Evolutionary conservation across 1,139 yeast genomes (phyloP), one percentile per base, ranked within the genome.

Genomic region (Debaryomyces nepalensis): DNA sequence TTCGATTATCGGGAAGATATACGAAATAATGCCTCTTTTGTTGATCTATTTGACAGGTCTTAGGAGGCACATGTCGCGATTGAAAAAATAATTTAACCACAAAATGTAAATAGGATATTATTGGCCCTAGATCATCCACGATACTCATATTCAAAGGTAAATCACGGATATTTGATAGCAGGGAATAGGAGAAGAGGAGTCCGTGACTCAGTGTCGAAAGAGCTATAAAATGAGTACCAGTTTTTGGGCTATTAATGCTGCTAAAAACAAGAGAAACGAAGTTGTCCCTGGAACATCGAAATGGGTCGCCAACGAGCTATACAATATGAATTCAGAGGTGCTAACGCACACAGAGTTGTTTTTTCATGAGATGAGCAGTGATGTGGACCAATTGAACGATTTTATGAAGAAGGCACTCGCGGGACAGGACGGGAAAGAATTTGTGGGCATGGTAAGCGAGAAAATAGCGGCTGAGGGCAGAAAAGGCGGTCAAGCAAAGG

Each of bases 251-350:
- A 55, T 66, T 37, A 55, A 55, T 29, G 71, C 71, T 29, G 60
- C 70, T 39, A 57, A 56, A 48, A 49, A 49, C 11, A 59, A 57
- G 45, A 51, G 52, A 23, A 49, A 51, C 27, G 64, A 56, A 33
- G 52, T 56, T n/a, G 68, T 66, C 3, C 73, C 75, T 1, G 75
- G 75, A 2, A 59, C 73, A 3, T 67, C 74, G 6, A 59, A 57
- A 47, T 70, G 73, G 73, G 62, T 70, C 7, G 66, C 72, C 9
- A 58, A 57, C 30, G 70, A 66, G 45, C 48, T 69, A 34, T 54
- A 59, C 36, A 55, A 54, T 31, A 64, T 63, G 49, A 63, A 65
- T 45, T 52, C 58, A 23, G 55, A 53, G 19, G 70, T 66, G 14
- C 52, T 64, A n/a, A 48, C 57, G 3, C 54, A 53, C 39, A 52